Evolutionary conservation across 768 basidiomycete species (phyloP).

Genomic region (Boletales sp.): DNA sequence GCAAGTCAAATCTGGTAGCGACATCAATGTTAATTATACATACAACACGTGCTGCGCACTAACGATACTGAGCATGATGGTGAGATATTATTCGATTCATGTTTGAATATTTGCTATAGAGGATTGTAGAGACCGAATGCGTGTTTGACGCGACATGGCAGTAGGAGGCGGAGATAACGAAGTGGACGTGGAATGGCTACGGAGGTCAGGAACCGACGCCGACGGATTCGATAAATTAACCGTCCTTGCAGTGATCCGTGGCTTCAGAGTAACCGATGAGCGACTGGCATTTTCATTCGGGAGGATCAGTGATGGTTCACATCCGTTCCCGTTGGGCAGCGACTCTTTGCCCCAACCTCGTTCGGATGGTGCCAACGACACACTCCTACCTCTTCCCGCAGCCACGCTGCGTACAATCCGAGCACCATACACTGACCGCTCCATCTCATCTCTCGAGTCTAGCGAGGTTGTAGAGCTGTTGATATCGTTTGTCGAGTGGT

Average conservation of each 20-base stretch:
- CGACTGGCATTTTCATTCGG: conserved; percentile 23
- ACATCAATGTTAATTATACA: neutral
- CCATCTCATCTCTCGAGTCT: conserved; percentile 23
- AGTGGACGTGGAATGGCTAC: conserved; percentile 6
- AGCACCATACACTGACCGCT: conserved; percentile 34
- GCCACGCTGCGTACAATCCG: conserved; percentile 58
- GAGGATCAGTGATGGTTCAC: conserved; percentile 8
- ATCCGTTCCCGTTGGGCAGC: conserved; percentile 11
- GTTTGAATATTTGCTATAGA: conserved; percentile 22
- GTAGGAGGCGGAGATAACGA: conserved; percentile 8
- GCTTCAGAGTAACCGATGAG: conserved; percentile 20
- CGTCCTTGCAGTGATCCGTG: conserved; percentile 9
- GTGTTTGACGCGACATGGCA: conserved; percentile 8
- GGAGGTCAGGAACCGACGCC: conserved; percentile 26
- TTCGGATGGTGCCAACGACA: conserved; percentile 32
- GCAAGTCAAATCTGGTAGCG: neutral
- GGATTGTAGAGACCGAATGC: conserved; percentile 10
- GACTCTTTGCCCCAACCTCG: conserved; percentile 16
- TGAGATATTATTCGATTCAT: conserved; percentile 22
- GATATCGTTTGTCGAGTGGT: conserved; percentile 32
- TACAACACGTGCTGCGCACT: conserved; percentile 14
- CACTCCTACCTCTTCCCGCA: conserved; percentile 42
- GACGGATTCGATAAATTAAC: conserved; percentile 16
- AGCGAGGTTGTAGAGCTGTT: conserved; percentile 50
- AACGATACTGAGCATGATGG: conserved; percentile 14